phyloP scores from a whole-genome alignment of 1,284 basidiomycete genomes.

The Malassezia nana region DNA sequence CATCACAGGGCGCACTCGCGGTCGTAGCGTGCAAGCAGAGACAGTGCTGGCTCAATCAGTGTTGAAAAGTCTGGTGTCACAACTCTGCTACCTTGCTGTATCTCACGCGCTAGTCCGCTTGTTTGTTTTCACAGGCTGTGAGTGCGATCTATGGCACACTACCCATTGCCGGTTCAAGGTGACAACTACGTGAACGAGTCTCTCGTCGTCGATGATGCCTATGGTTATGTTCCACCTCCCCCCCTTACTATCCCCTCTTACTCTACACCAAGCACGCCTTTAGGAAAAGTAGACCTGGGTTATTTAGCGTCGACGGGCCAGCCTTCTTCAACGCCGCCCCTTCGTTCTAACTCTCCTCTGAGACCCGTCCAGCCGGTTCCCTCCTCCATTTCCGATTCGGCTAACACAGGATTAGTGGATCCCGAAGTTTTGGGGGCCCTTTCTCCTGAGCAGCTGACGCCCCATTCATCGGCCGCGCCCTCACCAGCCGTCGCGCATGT shows the following conservation, averaged over 20 bases:
- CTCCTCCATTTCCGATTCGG: neutral
- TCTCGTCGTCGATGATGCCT: neutral
- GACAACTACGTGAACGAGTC: neutral
- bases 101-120: neutral
- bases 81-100: neutral
- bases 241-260: neutral
- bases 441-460: neutral
- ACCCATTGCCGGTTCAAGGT: neutral
- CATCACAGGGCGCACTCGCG: neutral
- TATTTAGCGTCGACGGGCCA: neutral
- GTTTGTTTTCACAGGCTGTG: neutral
- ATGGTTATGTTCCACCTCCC: neutral
- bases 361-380: conserved; percentile 1
- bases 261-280: neutral
- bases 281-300: neutral
- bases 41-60: neutral
- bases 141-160: neutral
- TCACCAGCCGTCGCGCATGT: neutral
- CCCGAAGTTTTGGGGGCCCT: conserved; percentile 3
- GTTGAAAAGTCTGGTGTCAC: neutral
- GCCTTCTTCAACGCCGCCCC: neutral
- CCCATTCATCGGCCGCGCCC: neutral
- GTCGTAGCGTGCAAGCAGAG: neutral
- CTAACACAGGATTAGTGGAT: conserved; percentile 13
- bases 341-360: conserved; percentile 7